Evolutionary conservation across 257 asterid genomes (phyloP).

Genomic region (Fraxinus americana): DNA sequence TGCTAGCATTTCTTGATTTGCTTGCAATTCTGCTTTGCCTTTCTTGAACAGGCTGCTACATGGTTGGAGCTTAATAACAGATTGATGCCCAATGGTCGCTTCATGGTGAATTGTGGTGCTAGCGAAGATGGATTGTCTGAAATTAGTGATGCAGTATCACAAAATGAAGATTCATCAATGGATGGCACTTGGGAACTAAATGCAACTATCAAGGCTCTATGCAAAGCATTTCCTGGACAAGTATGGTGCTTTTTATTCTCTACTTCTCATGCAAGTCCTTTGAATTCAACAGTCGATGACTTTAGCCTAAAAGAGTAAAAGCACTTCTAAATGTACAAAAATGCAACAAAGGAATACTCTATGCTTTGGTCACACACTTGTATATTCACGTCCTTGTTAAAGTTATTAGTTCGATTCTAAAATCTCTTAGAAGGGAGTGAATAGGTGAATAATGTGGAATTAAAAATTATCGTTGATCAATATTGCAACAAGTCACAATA

Average conservation of each 20-base stretch:
- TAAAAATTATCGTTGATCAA: too few relatives aligned
- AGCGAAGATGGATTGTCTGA: conserved; percentile 33
- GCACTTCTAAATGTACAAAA: not conserved
- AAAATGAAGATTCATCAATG: conserved; percentile 19
- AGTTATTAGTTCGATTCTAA: too few relatives aligned
- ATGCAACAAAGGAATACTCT: not conserved
- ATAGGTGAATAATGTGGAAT: too few relatives aligned
- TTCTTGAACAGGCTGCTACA: conserved; percentile 50
- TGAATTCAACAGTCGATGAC: not conserved
- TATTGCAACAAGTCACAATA: too few relatives aligned
- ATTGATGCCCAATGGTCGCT: conserved; percentile 76
- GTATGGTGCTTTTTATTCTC: conserved; percentile 30
- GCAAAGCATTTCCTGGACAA: conserved; percentile 72
- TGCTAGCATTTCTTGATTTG: not conserved
- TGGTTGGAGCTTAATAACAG: conserved; percentile 57
- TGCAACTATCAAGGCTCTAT: conserved; percentile 62
- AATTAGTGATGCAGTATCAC: conserved; percentile 15
- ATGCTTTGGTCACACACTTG: not conserved
- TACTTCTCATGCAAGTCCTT: not conserved
- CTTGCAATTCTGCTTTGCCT: conserved; percentile 18
- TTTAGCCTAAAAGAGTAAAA: not conserved
- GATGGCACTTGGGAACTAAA: conserved; percentile 46
- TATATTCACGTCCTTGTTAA: not conserved
- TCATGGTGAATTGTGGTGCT: conserved; percentile 87
- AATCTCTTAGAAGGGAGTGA: too few relatives aligned